Base-by-base conservation (phyloP, 2,329 filamentous ascomycete genomes). In the Aspergillus piperis region DNA sequence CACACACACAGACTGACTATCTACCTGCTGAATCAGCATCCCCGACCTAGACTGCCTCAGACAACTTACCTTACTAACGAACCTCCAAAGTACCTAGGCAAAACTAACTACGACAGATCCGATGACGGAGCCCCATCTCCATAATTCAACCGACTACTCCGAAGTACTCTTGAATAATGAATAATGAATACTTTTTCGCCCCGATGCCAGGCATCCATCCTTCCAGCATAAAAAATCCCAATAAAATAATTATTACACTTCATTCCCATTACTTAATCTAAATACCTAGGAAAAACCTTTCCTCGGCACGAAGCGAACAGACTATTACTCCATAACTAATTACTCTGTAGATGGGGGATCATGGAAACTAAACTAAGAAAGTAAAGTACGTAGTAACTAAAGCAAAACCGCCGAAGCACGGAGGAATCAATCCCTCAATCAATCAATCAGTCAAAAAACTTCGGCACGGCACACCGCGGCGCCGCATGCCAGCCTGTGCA, bases 391-490 rank as follows among this genome's bases (percentile, higher is more conserved):
- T 23, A 23, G 21, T 23, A 19, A n/a, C 11, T 27, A 55, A 47
- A 19, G 17, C 21, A n/a, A n/a, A 66, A 67, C 54, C 59, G 62
- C 65, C 65, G 65, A 67, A 65, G 54, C 59, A 52, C 65, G 65
- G 65, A 67, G 65, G 62, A 65, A 61, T 36, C 15, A 30, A 19
- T 19, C 17, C 17, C 17, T 19, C 17, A 19, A 36, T 36, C 32
- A 32, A 32, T 32, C 32, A 15, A 6, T 13, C 32, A 36, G 5
- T 36, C 25, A 27, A 7, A 30, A 32, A 11, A 10, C 30, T 11
- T 36, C 32, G 32, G 32, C 32, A 36, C 32, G 32, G 32, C 32
- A 36, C 32, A 36, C 32, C 32, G 32, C 32, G 32, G 32, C 11
- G 27, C 8, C 11, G 32, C 32, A 36, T 13, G 27, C 27, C 27